Conservation (phyloP, 2,329 filamentous ascomycete species). For the Phaeosphaeriaceae sp. region DNA sequence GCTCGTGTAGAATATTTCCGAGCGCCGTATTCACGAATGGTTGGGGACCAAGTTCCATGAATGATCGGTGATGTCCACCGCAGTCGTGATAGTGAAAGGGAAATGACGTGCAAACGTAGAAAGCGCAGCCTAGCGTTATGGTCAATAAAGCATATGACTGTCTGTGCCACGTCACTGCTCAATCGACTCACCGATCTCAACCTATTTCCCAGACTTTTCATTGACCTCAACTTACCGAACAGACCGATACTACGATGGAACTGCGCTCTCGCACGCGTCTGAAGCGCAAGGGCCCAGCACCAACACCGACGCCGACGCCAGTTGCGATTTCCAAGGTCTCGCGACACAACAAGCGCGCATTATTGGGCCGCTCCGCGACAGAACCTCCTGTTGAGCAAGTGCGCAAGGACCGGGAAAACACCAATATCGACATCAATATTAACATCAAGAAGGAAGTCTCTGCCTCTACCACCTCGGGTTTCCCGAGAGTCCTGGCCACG, state of each 20-base stretch:
- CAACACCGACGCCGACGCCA: no score
- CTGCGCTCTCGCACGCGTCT: background rate
- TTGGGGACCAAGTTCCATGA: background rate
- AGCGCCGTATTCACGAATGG: background rate
- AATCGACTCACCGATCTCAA: background rate
- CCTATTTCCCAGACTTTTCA: background rate
- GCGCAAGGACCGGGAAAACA: background rate
- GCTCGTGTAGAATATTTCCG: background rate
- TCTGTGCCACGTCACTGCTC: background rate
- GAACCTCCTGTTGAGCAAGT: background rate
- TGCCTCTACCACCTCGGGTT: no score
- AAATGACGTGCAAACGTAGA: background rate
- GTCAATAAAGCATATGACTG: background rate
- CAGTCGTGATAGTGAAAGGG: background rate
- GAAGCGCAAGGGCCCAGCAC: background rate
- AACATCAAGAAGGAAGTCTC: no score
- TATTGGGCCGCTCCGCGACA: background rate
- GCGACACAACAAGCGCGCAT: background rate
- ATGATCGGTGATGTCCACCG: background rate
- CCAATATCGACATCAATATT: no score
- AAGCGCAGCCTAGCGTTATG: background rate
- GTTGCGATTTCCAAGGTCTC: background rate
- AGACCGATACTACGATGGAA: background rate
- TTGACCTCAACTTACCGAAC: background rate
- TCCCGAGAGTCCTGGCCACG: background rate